Percentiles rank a stretch among this genome's conserved stretches.
These are phyloP conservation scores for Ramaria rubella DNA, from an alignment of 768 basidiomycete species.

Conservation along the genomic window DNA sequence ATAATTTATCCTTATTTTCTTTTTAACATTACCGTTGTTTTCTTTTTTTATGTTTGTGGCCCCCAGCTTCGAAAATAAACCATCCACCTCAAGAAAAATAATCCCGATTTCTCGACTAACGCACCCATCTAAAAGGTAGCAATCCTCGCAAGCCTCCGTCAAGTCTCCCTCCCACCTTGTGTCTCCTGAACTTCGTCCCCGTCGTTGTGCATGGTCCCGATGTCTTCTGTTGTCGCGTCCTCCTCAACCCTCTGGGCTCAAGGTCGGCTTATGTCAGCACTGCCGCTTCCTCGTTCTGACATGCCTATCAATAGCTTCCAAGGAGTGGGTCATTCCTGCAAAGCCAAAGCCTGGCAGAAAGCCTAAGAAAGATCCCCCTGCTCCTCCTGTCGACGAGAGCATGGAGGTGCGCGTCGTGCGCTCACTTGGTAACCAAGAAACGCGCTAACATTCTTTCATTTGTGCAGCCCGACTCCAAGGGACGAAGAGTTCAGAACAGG, in stretches of 20 bases:
- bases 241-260: conserved; percentile 70
- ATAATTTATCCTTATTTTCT: neutral
- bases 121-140: conserved; percentile 25
- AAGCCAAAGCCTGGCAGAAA: conserved; percentile 85
- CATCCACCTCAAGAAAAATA: conserved; percentile 1
- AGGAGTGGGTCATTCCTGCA: conserved; percentile 82
- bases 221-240: conserved; percentile 31
- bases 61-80: conserved; percentile 1
- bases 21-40: neutral
- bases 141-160: conserved; percentile 24
- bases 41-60: too few relatives aligned
- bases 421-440: neutral
- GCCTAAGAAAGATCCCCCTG: conserved; percentile 63
- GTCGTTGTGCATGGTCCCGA: conserved; percentile 11
- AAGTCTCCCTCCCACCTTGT: conserved; percentile 13
- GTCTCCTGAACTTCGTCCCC: conserved; percentile 23
- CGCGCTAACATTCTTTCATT: conserved; percentile 1
- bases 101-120: conserved; percentile 4
- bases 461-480: conserved; percentile 44
- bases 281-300: conserved; percentile 9
- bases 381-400: conserved; percentile 31
- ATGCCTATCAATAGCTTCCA: conserved; percentile 51
- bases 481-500: conserved; percentile 76
- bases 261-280: conserved; percentile 35
- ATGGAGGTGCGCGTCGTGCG: conserved; percentile 39